phyloP scores from a whole-genome alignment of 257 asterid genomes.

The Solanum dulcamara region DNA sequence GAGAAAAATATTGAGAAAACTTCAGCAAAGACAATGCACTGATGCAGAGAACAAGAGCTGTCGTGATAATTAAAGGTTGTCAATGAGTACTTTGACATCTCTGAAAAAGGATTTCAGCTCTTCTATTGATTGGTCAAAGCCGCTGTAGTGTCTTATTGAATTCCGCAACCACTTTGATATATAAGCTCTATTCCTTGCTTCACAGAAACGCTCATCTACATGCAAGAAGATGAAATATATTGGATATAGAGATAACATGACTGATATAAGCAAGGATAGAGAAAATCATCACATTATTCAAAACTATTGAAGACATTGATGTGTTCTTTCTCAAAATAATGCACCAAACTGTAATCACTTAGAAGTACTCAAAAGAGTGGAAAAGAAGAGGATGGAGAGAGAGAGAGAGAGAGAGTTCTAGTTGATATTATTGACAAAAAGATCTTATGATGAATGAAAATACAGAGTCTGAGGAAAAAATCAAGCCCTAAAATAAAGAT shows the following conservation, averaged over 20 bases:
- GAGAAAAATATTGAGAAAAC: not conserved
- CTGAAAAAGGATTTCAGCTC: conserved; percentile 62
- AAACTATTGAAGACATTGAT: not conserved
- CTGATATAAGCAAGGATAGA: not conserved
- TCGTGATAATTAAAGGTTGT: not conserved
- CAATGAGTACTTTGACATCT: conserved; percentile 53
- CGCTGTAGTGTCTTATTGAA: conserved; percentile 52
- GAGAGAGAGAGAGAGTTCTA: not conserved
- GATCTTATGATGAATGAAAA: not conserved
- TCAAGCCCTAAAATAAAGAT: not conserved
- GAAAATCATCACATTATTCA: not conserved
- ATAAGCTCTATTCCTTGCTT: conserved; percentile 62
- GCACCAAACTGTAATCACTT: not conserved
- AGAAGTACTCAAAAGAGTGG: not conserved
- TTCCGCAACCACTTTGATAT: conserved; percentile 95
- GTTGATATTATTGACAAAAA: not conserved
- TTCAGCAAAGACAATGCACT: not conserved
- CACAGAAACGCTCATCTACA: conserved; percentile 86
- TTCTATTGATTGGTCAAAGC: conserved; percentile 58
- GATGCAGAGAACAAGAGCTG: not conserved
- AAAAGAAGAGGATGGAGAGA: not conserved
- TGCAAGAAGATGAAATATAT: conserved; percentile 2
- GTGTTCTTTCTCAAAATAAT: not conserved
- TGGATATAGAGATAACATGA: not conserved
- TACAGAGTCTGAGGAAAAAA: not conserved